A percentile compares a stretch with the other conserved stretches of the same genome.
Conservation (phyloP, 1,284 basidiomycete genomes). For the Grifola frondosa region DNA sequence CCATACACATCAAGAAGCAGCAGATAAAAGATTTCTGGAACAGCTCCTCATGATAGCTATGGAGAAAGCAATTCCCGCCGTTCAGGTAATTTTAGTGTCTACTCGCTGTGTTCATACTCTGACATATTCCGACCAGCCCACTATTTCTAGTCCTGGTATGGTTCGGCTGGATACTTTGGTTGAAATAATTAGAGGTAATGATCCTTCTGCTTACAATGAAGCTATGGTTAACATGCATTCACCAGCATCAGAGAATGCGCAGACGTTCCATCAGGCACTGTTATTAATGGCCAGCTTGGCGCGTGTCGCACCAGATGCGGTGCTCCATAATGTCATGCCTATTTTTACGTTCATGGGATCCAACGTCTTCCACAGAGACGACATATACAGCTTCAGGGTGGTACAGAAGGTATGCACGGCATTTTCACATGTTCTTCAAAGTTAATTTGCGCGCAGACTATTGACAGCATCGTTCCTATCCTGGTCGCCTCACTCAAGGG, state of each 20-base stretch:
- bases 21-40: constrained; percentile 80
- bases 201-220: not conserved
- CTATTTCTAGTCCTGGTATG: constrained; percentile 38
- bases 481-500: constrained; percentile 77
- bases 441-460: constrained; percentile 56
- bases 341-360: constrained; percentile 99
- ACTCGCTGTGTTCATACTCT: not conserved
- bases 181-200: constrained; percentile 79
- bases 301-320: constrained; percentile 83
- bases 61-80: constrained; percentile 64
- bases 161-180: constrained; percentile 81
- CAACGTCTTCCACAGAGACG: constrained; percentile 94
- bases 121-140: constrained; percentile 30
- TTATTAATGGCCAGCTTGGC: constrained; percentile 88
- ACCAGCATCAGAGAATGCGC: constrained; percentile 84
- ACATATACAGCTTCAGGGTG: constrained; percentile 92
- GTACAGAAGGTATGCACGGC: constrained; percentile 75
- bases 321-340: constrained; percentile 95
- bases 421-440: not conserved
- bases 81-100: constrained; percentile 44
- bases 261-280: constrained; percentile 92
- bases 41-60: constrained; percentile 85
- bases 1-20: constrained; percentile 52
- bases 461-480: constrained; percentile 91
- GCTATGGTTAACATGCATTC: constrained; percentile 7